phyloP scores from a whole-genome alignment of 2,329 filamentous ascomycete genomes.

The Sclerotinia trifoliorum region DNA sequence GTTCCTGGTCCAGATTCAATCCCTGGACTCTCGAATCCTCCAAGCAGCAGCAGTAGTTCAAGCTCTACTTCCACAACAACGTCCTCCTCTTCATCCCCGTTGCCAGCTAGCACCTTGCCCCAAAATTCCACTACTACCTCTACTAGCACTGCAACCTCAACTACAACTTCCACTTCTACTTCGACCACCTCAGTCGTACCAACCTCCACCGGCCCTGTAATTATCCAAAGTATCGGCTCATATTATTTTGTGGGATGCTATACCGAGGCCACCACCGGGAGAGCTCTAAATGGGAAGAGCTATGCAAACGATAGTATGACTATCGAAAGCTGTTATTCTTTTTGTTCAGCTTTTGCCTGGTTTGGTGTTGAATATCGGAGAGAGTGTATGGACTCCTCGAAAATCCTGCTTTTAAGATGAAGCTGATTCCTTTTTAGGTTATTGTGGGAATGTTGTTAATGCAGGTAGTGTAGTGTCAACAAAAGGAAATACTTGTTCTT shows the following conservation, averaged over 20 bases:
- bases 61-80: constrained; percentile 10
- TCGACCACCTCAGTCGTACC: constrained; percentile 9
- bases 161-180: constrained; percentile 17
- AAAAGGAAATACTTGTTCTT: constrained; percentile 1
- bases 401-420: neutral
- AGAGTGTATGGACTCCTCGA: constrained; percentile 31
- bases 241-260: constrained; percentile 39
- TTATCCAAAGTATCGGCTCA: constrained; percentile 22
- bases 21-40: neutral
- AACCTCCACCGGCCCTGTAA: constrained; percentile 19
- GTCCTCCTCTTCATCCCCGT: constrained; percentile 17
- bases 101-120: neutral
- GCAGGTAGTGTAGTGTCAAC: constrained; percentile 27
- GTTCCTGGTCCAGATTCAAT: constrained; percentile 24
- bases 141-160: neutral
- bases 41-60: neutral
- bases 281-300: constrained; percentile 31
- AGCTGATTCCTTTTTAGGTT: constrained; percentile 27
- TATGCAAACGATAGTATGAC: constrained; percentile 32
- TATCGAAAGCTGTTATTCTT: constrained; percentile 36
- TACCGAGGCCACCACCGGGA: constrained; percentile 35
- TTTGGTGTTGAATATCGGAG: constrained; percentile 41
- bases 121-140: constrained; percentile 21
- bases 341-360: constrained; percentile 35
- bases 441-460: constrained; percentile 34